Evolutionary conservation across 805 yeast species (phyloP).

Genomic region (Zygoascus biomembranicola): DNA sequence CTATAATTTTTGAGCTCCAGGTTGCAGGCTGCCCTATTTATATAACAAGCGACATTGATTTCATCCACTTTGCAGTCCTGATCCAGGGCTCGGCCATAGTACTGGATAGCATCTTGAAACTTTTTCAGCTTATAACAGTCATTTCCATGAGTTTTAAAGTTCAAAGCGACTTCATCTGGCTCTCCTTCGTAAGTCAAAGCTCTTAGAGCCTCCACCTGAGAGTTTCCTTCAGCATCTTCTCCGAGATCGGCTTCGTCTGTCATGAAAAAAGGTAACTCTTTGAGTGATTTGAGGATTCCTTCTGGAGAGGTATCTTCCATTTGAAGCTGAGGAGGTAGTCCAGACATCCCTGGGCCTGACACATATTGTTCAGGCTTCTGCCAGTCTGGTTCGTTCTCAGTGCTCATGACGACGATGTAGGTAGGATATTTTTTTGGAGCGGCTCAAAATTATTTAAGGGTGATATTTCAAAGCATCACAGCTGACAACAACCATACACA

Average conservation of each 20-base stretch:
- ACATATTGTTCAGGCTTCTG: conserved; percentile 34
- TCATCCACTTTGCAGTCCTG: conserved; percentile 49
- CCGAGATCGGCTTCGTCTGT: conserved; percentile 64
- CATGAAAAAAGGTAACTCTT: conserved; percentile 90
- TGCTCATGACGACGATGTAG: neutral
- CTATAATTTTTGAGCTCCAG: conserved; percentile 79
- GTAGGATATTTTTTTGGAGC: neutral
- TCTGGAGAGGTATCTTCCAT: conserved; percentile 40
- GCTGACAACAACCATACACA: neutral
- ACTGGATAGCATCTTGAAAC: conserved; percentile 68
- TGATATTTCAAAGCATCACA: neutral
- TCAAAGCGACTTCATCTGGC: conserved; percentile 82
- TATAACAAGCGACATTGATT: conserved; percentile 54
- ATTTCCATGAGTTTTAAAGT: conserved; percentile 90
- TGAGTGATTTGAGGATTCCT: conserved; percentile 69
- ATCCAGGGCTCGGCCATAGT: conserved; percentile 72
- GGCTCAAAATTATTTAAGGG: neutral
- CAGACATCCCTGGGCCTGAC: conserved; percentile 56
- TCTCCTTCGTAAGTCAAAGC: conserved; percentile 94
- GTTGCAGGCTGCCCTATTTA: conserved; percentile 89
- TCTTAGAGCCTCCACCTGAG: conserved; percentile 75
- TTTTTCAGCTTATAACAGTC: conserved; percentile 68
- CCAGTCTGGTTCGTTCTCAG: conserved; percentile 4
- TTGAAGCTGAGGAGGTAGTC: conserved; percentile 73
- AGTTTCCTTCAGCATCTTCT: conserved; percentile 59